Evolutionary conservation across 129 eudicot genomes (phyloP).

Genomic region (Flaveria robusta): DNA sequence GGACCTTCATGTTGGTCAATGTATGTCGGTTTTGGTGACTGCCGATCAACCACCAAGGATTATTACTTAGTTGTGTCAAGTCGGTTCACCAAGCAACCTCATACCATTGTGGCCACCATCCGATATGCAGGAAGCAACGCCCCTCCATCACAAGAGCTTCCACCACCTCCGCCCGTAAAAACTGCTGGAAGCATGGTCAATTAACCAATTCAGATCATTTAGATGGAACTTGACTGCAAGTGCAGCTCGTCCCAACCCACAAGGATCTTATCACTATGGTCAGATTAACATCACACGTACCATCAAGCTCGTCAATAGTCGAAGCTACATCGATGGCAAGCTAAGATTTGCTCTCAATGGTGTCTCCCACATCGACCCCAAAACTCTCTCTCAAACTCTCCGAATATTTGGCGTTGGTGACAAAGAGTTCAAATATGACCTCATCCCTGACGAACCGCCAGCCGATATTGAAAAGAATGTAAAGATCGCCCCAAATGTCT

Average conservation of each 20-base stretch:
- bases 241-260: constrained; percentile 98
- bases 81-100: constrained; percentile 57
- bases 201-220: constrained; percentile 84
- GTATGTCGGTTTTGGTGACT: constrained; percentile 68
- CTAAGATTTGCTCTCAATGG: constrained; percentile 78
- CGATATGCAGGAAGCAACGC: constrained; percentile 51
- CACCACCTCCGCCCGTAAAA: constrained; percentile 61
- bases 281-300: constrained; percentile 92
- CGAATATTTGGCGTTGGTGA: constrained; percentile 57
- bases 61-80: constrained; percentile 75
- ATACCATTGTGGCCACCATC: constrained; percentile 48
- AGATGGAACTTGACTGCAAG: constrained; percentile 95
- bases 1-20: constrained; percentile 89
- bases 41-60: constrained; percentile 72
- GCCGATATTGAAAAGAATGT: constrained; percentile 29
- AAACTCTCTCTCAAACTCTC: constrained; percentile 78
- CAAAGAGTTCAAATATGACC: constrained; percentile 58
- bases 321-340: constrained; percentile 57
- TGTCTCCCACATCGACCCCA: constrained; percentile 57
- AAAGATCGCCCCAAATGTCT: constrained; percentile 57
- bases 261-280: constrained; percentile 93
- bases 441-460: constrained; percentile 60
- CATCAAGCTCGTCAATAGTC: constrained; percentile 59
- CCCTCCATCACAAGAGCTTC: constrained; percentile 42
- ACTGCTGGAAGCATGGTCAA: constrained; percentile 63